Base-by-base conservation (phyloP, 148 eudicot genomes). In the Chenopodium quinoa region DNA sequence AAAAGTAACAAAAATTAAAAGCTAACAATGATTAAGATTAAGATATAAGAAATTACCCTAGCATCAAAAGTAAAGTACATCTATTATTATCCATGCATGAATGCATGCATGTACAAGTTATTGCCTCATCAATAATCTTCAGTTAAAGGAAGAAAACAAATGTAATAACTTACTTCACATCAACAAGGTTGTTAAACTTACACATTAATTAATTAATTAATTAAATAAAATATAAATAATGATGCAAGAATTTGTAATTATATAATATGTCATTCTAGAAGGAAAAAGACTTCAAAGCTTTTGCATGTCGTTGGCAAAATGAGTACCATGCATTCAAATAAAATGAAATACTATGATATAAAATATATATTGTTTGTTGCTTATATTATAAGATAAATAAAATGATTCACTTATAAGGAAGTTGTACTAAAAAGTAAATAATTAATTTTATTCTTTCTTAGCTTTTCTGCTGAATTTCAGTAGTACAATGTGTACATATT, bases 251-350 rank as follows among this genome's bases (percentile, higher is more conserved):
- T 4, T 50, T 50, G 14, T 50, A 50, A 50, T 50, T 48, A 48
- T 48, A 1, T 20, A 34, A 17, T 1, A 12, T 1, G 19, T 34
- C 23, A 19, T 71, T 71, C 74, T 71, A 71, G 74, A 71, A 40
- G 74, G 74, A 71, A 71, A 71, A 13, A 40, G 74, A 71, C 74
- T 71, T 71, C 50, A 37, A 71, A 71, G 52, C 50, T 71, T 37
- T 40, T 37, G 50, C 74, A 71, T 19, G 74, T 71, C 22, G 74
- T 71, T 71, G 74, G 74, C 48, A 71, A 40, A 71, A 37, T 40
- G 74, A 71, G 74, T 22, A 71, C 74, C 74, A 71, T 71, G 74
- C 74, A 71, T 69, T 69, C 46, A 69, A 7, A 7, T 4, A 19
- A 2, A 17, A 32, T 23, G 16, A 69, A 58, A 14, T 58, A 14